Conservation (phyloP, 2,329 filamentous ascomycete genomes). For the Ophiostoma montium region DNA sequence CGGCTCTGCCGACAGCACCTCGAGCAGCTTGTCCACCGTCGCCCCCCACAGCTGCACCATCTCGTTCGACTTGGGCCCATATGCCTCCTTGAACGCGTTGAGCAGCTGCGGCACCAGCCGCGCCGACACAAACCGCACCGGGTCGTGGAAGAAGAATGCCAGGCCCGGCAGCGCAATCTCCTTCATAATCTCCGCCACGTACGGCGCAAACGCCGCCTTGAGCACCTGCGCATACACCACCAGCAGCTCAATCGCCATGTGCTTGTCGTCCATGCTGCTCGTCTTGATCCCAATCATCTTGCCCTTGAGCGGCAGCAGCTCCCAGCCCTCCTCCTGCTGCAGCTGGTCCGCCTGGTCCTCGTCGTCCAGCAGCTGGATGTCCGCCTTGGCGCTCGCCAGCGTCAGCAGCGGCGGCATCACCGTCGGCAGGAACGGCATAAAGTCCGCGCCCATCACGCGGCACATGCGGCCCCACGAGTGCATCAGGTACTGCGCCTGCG, state of each 20-base stretch:
- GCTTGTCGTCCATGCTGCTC: slow-evolving; percentile 92
- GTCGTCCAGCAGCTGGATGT: slow-evolving; percentile 90
- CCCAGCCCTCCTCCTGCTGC: slow-evolving; percentile 93
- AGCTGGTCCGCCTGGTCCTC: slow-evolving; percentile 88
- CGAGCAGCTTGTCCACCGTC: slow-evolving; percentile 80
- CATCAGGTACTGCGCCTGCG: slow-evolving; percentile 90
- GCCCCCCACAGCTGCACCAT: slow-evolving; percentile 71
- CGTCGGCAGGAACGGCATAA: slow-evolving; percentile 78
- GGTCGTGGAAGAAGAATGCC: slow-evolving; percentile 98
- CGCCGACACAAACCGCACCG: slow-evolving; percentile 85
- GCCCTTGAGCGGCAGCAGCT: slow-evolving; percentile 88
- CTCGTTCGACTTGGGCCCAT: slow-evolving; percentile 65
- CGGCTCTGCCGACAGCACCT: slow-evolving; percentile 85
- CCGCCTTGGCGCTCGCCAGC: slow-evolving; percentile 85
- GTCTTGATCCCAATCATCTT: slow-evolving; percentile 98
- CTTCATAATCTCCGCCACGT: slow-evolving; percentile 86
- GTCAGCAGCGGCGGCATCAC: slow-evolving; percentile 92
- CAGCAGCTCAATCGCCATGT: slow-evolving; percentile 97
- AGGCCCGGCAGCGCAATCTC: slow-evolving; percentile 89
- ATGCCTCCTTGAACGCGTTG: slow-evolving; percentile 85
- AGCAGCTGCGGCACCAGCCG: slow-evolving; percentile 89
- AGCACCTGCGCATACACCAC: slow-evolving; percentile 94
- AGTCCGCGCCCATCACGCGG: slow-evolving; percentile 77
- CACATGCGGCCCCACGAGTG: slow-evolving; percentile 99
- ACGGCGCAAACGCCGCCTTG: slow-evolving; percentile 83